Base-by-base conservation (phyloP, 1,139 yeast genomes). In the Yamadazyma atlantica region DNA sequence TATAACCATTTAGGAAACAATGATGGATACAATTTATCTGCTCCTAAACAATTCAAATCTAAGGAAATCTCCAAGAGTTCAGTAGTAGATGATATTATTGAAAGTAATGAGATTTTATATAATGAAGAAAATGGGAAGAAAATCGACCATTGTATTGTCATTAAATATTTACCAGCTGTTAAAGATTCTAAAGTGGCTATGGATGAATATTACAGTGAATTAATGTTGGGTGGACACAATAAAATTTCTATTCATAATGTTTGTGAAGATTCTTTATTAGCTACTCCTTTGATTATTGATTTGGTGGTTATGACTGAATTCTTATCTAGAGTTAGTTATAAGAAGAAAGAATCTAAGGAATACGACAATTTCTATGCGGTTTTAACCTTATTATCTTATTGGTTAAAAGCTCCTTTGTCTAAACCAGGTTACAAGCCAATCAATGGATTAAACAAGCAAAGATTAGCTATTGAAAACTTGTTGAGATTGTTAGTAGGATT, bases 141-240 rank as follows among this genome's bases (percentile, higher is more conserved):
- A 46, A 85, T 90, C 48, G 97, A 90, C 58, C 97, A 90, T 66
- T 85, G 96, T 67, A 89, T 90, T 62, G 97, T 90, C 48, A 90
- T 90, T 71, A 90, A 90, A 70, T 89, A 90, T 64, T 70, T 90
- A 58, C 85, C 87, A 43, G 97, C 97, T 8, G 97, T 90, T 39
- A 96, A 96, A 34, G 97, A 90, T 64, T 82, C 95, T 50, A 90
- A 90, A 75, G 96, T 90, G 46, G 97, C 97, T 39, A 90, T 90
- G 97, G 97, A 90, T 64, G 97, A 90, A 71, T 90, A 90, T 69
- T 88, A 89, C 71, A 85, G 95, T 44, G 97, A 90, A 66, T 80
- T 90, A 61, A 89, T 90, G 97, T 78, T 90, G 55, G 97, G 97
- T 45, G 97, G 97, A 34, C 97, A 89, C 70, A 90, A 89, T 72